Conservation (phyloP, 495 filamentous ascomycete genomes). For the Cercophora samala region DNA sequence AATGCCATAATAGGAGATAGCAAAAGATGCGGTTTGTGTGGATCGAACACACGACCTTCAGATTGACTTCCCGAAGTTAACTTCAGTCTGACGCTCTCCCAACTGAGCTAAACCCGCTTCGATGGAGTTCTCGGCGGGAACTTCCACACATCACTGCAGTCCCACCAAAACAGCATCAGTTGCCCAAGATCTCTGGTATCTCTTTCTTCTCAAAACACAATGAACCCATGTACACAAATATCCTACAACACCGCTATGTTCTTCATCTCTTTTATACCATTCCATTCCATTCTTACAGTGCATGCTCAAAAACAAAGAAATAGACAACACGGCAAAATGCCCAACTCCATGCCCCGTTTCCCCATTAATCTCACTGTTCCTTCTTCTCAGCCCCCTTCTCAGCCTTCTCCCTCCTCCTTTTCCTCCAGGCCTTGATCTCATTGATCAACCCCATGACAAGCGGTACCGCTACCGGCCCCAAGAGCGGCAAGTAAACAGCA, state of each 20-base stretch:
- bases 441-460: constrained; percentile 78
- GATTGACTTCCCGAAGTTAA: constrained; percentile 21
- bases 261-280: background rate
- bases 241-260: background rate
- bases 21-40: constrained; percentile 19
- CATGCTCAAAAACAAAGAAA: background rate
- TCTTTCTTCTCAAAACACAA: background rate
- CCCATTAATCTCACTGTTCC: constrained; percentile 20
- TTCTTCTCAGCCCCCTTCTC: constrained; percentile 34
- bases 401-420: constrained; percentile 37
- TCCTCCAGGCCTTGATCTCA: constrained; percentile 62
- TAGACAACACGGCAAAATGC: background rate
- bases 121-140: background rate
- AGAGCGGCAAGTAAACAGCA: constrained; percentile 88
- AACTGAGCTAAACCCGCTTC: constrained; percentile 26
- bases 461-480: constrained; percentile 91
- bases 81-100: constrained; percentile 28
- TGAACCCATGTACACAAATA: background rate
- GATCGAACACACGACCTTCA: constrained; percentile 27
- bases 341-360: background rate
- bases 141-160: background rate
- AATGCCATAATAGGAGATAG: too few relatives aligned
- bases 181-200: background rate
- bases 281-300: background rate
- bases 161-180: background rate